Base-by-base conservation (phyloP, 164 flowering plant species). In the Akebia trifoliata region DNA sequence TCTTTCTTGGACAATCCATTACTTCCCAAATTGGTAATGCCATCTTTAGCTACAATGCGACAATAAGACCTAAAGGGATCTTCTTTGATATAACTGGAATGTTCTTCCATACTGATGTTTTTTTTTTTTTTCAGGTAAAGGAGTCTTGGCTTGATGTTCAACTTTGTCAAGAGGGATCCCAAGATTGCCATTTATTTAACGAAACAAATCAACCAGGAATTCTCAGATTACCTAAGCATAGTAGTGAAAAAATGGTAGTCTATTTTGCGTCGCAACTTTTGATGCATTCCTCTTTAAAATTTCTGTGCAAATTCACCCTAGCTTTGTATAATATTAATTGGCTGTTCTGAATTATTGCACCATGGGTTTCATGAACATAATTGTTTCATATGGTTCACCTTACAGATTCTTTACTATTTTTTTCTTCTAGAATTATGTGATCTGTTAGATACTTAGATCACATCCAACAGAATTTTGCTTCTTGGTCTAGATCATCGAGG, bases 81-180 rank as follows among this genome's bases (percentile, higher is more conserved):
- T 22, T 20, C 17, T 20, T 34, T 36, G 25, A 43, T 34, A 10
- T 52, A 21, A 8, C 17, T 24, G 24, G 32, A 30, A 51, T 7
- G 12, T 49, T 34, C 12, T 28, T 31, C 24, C 12, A 40, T 56
- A 5, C 25, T 69, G 29, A 39, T 54, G 40, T 50, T 32, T n/a
- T 18, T 51, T 8, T 50, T 12, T 5, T 17, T 4, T 57, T 72
- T 56, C 76, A 93, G 99, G 90, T 93, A 59, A 94, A 84, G 69
- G 87, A 86, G 18, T 94, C 99, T 31, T 74, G 88, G 85, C 97
- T 94, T 66, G 85, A 94, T 67, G 95, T 94, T 69, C 84, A 90
- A 54, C 80, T 94, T 63, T 94, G 99, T 71, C 78, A 82, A 59
- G 83, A 65, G 44, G 90, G 83, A 70, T 69, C 75, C 14, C 47